A percentile compares a stretch with the other conserved stretches of the same genome.
Conservation (phyloP, 1,284 basidiomycete species). For the Ustilago crameri region DNA sequence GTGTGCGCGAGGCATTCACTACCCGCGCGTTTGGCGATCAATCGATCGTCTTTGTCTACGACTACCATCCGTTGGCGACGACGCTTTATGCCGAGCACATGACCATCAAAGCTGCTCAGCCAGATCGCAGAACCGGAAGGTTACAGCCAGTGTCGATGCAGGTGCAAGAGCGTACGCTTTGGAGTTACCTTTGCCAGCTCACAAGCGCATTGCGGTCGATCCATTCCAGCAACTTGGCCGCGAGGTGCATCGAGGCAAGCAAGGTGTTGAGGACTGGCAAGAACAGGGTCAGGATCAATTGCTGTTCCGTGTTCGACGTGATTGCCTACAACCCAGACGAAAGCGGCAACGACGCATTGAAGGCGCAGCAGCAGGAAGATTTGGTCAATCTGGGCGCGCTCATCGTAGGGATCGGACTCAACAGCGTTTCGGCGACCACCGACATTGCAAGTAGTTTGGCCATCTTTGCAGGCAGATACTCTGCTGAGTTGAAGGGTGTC, state of each 20-base stretch:
- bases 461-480: slow-evolving; percentile 79
- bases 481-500: slow-evolving; percentile 82
- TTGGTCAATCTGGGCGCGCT: slow-evolving; percentile 85
- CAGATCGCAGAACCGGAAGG: slow-evolving; percentile 65
- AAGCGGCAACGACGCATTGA: slow-evolving; percentile 34
- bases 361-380: slow-evolving; percentile 79
- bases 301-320: slow-evolving; percentile 66
- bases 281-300: slow-evolving; percentile 73
- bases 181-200: slow-evolving; percentile 94
- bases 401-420: slow-evolving; percentile 82
- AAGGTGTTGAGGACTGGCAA: slow-evolving; percentile 89
- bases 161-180: slow-evolving; percentile 84
- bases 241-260: slow-evolving; percentile 84
- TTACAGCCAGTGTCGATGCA: slow-evolving; percentile 63
- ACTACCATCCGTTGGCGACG: slow-evolving; percentile 85
- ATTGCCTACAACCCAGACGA: slow-evolving; percentile 56
- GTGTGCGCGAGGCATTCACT: slow-evolving; percentile 92
- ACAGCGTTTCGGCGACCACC: slow-evolving; percentile 74
- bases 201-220: slow-evolving; percentile 85
- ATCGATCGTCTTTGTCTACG: slow-evolving; percentile 88
- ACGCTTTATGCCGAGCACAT: slow-evolving; percentile 81
- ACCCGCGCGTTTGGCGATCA: slow-evolving; percentile 89
- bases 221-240: slow-evolving; percentile 83
- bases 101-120: slow-evolving; percentile 69
- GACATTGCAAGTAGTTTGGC: slow-evolving; percentile 83